Percentiles rank a stretch among this genome's conserved stretches.
phyloP scores from a whole-genome alignment of 371 early-diverging fungal species.

The Mortierella sp. region DNA sequence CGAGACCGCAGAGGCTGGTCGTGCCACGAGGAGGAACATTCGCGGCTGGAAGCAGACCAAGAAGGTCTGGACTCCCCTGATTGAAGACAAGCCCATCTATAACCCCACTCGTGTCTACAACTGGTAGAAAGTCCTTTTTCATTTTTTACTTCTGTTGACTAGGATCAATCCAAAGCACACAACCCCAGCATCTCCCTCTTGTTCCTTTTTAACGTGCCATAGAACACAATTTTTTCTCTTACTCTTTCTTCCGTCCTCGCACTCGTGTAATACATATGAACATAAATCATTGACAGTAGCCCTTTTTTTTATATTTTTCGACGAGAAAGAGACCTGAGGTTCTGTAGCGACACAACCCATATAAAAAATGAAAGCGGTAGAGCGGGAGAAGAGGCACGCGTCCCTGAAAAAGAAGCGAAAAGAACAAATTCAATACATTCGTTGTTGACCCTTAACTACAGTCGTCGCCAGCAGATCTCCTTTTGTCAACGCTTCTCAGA shows the following conservation, averaged over 20 bases:
- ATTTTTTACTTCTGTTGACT: neutral
- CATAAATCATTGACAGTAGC: neutral
- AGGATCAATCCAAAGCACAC: neutral
- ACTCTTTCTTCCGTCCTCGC: neutral
- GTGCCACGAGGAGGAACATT: constrained; percentile 67
- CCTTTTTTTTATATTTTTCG: neutral
- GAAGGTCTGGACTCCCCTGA: constrained; percentile 81
- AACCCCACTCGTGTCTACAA: constrained; percentile 84
- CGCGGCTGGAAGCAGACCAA: constrained; percentile 74
- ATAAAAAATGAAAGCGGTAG: neutral
- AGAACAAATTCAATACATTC: constrained; percentile 18
- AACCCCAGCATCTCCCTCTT: constrained; percentile 19
- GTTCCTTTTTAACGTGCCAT: neutral
- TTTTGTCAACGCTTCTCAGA: neutral
- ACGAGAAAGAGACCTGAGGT: neutral
- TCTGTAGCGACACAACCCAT: neutral
- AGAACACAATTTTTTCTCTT: neutral
- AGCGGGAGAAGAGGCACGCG: neutral
- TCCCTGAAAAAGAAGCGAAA: constrained; percentile 13
- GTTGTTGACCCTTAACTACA: constrained; percentile 6
- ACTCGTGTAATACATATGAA: constrained; percentile 12
- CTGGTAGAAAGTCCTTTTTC: constrained; percentile 68
- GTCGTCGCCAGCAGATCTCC: constrained; percentile 9
- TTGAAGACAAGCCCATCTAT: constrained; percentile 84
- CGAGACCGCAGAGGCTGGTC: constrained; percentile 42